Evolutionary conservation across 257 asterid genomes (phyloP), one percentile per base, ranked within the genome.

Genomic region (Solanum okadae): DNA sequence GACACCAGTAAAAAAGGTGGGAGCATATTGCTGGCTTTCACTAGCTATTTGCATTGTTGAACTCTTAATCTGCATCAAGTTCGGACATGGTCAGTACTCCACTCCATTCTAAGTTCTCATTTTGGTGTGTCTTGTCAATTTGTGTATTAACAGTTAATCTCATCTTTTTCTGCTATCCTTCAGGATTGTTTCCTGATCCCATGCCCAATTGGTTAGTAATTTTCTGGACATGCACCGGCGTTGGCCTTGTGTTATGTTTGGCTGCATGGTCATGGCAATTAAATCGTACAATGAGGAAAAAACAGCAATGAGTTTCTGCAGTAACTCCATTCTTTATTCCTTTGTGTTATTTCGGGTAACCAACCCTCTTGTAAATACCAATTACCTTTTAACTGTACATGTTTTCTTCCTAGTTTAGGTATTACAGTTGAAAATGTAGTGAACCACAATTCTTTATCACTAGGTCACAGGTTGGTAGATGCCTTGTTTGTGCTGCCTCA

Each of bases 11-110:
- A 95, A 97, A 89, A 97, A 95, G 91, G 98, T 97, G 82, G 99
- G 99, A 88, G 88, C 98, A 16, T 94, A 94, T 89, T 97, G 99
- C 88, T 97, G 98, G 99, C 98, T 96, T 84, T 92, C 99, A 1
- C 90, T 97, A 5, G 98, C 99, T 10, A 94, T 96, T 89, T 97
- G 99, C 95, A 95, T 96, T 46, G 96, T 97, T 29, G 98, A 97
- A 88, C 99, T 96, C 90, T 96, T 97, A 84, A 96, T 97, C 68
- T 96, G 98, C 82, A 90, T 95, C 90, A 97, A 95, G 91, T 97
- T 97, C 88, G 98, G 99, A 81, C 98, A 97, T 8, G 95, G 96
- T 94, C 68, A 23, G 90, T 77, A n/a, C 85, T 73, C 68, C 77
- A 7, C 40, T 75, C 11, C 23, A 4, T 49, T 79, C 42, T 27